Percentiles rank a stretch among this genome's conserved stretches.
Evolutionary conservation across 202 grass and related monocot species (phyloP).

Genomic region (Elaeis oleifera): DNA sequence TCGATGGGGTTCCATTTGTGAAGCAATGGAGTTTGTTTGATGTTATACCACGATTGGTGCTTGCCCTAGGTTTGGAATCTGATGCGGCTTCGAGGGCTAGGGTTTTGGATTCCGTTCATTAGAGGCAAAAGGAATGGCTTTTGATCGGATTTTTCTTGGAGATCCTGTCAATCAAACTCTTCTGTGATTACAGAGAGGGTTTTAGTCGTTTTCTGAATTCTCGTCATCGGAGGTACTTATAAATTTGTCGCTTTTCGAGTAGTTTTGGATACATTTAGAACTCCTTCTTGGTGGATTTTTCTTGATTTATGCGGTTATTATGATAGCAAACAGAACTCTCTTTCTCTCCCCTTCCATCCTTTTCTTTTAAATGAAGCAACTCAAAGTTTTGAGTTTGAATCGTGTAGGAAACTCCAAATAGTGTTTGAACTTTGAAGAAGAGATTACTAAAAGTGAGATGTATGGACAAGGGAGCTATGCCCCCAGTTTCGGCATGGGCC

Average conservation of each 20-base stretch:
- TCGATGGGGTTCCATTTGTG: neutral
- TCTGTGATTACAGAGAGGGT: neutral
- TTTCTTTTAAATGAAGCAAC: neutral
- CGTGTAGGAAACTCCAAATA: neutral
- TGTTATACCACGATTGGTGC: no score
- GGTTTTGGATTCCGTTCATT: conserved; percentile 14
- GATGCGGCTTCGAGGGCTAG: neutral
- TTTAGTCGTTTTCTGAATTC: neutral
- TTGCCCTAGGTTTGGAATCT: neutral
- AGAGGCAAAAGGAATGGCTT: neutral
- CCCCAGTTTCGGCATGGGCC: neutral
- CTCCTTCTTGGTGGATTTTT: no score
- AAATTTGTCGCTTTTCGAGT: no score
- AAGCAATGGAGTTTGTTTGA: no score
- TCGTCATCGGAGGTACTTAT: no score
- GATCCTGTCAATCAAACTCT: neutral
- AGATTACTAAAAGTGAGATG: conserved; percentile 3
- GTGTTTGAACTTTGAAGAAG: neutral
- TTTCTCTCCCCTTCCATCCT: neutral
- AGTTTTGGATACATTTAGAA: no score
- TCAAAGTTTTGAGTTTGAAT: neutral
- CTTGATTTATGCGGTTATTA: no score
- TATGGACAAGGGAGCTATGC: conserved; percentile 18
- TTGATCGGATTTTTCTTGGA: neutral
- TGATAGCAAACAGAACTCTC: no score